Conservation (phyloP, 495 filamentous ascomycete genomes). For the Tirmania nivea region DNA sequence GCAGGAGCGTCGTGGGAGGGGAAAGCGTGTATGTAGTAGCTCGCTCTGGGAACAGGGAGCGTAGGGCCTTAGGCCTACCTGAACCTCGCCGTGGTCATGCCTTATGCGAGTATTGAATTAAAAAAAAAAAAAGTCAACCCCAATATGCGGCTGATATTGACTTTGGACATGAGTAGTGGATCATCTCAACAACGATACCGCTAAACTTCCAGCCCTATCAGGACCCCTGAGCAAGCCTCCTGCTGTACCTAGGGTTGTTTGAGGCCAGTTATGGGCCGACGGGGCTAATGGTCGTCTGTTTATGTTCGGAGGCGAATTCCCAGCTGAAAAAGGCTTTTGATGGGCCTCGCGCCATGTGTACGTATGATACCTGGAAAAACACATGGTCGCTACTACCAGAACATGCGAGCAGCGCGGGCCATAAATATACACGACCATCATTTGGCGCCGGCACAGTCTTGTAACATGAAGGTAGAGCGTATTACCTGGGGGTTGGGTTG, state of each 20-base stretch:
- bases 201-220: conserved; percentile 28
- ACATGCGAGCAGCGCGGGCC: background rate
- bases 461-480: conserved; percentile 21
- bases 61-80: no score
- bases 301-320: conserved; percentile 30
- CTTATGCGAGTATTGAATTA: no score
- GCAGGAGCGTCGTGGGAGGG: no score
- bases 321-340: background rate
- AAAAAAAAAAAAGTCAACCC: no score
- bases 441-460: conserved; percentile 22
- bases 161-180: conserved; percentile 17
- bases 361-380: conserved; percentile 10
- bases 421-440: conserved; percentile 3
- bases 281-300: conserved; percentile 32
- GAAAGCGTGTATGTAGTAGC: no score
- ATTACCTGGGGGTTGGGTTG: conserved; percentile 30
- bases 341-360: conserved; percentile 1
- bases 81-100: no score
- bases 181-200: conserved; percentile 20
- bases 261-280: conserved; percentile 31
- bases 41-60: no score
- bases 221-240: conserved; percentile 30
- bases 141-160: background rate
- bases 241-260: conserved; percentile 24
- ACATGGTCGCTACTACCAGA: conserved; percentile 1